Evolutionary conservation across 2,329 filamentous ascomycete genomes (phyloP).

Genomic region (Neofusicoccum kwambonambiense): DNA sequence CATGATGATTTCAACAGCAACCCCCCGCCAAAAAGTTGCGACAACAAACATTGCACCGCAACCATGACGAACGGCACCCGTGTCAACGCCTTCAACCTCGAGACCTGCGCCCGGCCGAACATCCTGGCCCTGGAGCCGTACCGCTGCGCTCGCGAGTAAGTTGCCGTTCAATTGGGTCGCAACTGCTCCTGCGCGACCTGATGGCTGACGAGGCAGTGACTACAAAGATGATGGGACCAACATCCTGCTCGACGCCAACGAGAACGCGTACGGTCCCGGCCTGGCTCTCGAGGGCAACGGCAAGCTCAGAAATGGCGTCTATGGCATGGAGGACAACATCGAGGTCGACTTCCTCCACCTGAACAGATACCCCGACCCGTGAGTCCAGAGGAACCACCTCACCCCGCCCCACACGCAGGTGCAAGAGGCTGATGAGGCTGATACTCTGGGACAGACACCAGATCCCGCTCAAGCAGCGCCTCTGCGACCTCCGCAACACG

Average conservation of each 20-base stretch:
- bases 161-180: conserved; percentile 22
- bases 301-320: conserved; percentile 46
- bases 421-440: not conserved
- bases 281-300: conserved; percentile 55
- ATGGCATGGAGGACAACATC: conserved; percentile 44
- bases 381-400: conserved; percentile 24
- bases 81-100: conserved; percentile 45
- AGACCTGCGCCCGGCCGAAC: conserved; percentile 52
- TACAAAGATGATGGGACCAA: conserved; percentile 99
- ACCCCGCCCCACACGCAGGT: not conserved
- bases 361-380: conserved; percentile 92
- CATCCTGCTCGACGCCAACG: conserved; percentile 93
- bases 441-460: conserved; percentile 59
- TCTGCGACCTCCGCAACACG: conserved; percentile 86
- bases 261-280: conserved; percentile 91
- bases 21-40: conserved; percentile 7
- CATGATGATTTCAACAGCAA: conserved; percentile 8
- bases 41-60: not conserved
- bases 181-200: conserved; percentile 23
- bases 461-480: conserved; percentile 74
- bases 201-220: conserved; percentile 61
- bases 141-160: conserved; percentile 55
- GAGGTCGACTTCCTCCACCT: conserved; percentile 76
- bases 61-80: conserved; percentile 14
- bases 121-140: conserved; percentile 55